phyloP scores from a whole-genome alignment of 352 stramenopile species.

The Thraustochytrium sp. region DNA sequence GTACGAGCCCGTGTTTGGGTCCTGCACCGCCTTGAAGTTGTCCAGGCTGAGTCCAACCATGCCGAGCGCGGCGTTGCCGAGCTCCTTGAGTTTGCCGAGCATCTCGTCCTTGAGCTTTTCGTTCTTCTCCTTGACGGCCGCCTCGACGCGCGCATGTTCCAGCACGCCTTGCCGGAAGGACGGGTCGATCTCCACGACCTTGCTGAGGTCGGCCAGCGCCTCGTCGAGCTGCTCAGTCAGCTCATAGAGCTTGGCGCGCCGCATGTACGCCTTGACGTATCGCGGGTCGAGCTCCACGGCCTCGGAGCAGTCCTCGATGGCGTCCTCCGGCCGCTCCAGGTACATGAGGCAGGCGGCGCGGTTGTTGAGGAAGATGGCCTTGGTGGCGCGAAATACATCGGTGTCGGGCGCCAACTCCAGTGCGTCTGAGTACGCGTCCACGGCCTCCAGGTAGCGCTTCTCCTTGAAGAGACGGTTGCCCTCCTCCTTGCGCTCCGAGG shows the following conservation, averaged over 20 bases:
- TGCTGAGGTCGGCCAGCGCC: constrained; percentile 77
- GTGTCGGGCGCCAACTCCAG: neutral
- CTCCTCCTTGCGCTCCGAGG: constrained; percentile 33
- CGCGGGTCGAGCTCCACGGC: constrained; percentile 84
- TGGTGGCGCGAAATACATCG: neutral
- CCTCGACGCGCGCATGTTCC: constrained; percentile 69
- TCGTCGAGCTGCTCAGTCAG: constrained; percentile 86
- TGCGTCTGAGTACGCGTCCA: constrained; percentile 29
- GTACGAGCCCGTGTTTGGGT: constrained; percentile 92
- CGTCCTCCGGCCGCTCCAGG: constrained; percentile 66
- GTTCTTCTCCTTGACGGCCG: constrained; percentile 81
- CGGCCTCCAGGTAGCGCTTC: constrained; percentile 25
- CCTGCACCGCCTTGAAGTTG: constrained; percentile 98
- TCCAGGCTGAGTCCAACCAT: constrained; percentile 98
- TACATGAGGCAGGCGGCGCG: constrained; percentile 40
- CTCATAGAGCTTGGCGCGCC: constrained; percentile 82
- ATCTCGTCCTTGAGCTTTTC: constrained; percentile 98
- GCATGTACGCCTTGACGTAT: constrained; percentile 89
- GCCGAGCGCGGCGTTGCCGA: constrained; percentile 95
- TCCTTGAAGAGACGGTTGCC: constrained; percentile 34
- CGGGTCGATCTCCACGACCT: constrained; percentile 85
- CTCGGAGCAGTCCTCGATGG: constrained; percentile 85
- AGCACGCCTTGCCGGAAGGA: constrained; percentile 59
- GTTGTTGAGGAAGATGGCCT: constrained; percentile 42
- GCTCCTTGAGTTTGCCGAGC: constrained; percentile 93